These are phyloP conservation scores for Sugiyamaella novakii DNA, from an alignment of 1,139 yeast genomes.

Conservation along the genomic window DNA sequence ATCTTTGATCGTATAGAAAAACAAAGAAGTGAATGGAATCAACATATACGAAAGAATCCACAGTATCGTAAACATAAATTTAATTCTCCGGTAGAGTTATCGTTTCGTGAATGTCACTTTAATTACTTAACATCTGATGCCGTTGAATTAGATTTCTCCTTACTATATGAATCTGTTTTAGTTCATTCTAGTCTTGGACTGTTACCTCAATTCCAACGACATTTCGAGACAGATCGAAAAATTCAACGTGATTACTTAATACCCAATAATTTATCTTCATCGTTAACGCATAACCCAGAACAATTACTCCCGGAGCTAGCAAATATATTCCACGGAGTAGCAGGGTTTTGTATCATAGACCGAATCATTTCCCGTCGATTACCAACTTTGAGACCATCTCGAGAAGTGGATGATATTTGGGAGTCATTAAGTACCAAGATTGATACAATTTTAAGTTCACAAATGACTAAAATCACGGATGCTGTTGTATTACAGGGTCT, in stretches of 20 bases:
- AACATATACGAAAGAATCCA: conserved; percentile 44
- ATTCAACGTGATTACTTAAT: conserved; percentile 74
- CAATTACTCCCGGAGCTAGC: conserved; percentile 29
- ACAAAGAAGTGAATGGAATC: conserved; percentile 62
- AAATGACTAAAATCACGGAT: conserved; percentile 32
- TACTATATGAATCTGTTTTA: conserved; percentile 78
- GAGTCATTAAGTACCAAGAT: conserved; percentile 54
- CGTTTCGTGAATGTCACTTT: conserved; percentile 61
- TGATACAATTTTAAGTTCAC: conserved; percentile 34
- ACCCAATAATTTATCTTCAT: conserved; percentile 46
- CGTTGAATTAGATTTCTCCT: conserved; percentile 59
- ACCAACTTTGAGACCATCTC: conserved; percentile 45
- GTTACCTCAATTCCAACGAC: conserved; percentile 57
- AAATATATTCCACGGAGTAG: conserved; percentile 53
- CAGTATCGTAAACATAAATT: conserved; percentile 64
- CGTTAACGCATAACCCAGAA: conserved; percentile 4
- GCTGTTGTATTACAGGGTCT: conserved; percentile 49
- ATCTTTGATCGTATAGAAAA: conserved; percentile 57
- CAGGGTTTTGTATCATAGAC: conserved; percentile 80
- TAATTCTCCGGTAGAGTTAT: conserved; percentile 82
- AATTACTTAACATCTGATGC: conserved; percentile 45
- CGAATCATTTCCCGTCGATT: conserved; percentile 62
- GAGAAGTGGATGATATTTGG: conserved; percentile 75
- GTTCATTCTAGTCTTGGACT: conserved; percentile 78
- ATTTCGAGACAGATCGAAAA: conserved; percentile 72